Evolutionary conservation across 2,329 filamentous ascomycete genomes (phyloP).

Genomic region (Colletotrichum siamense): DNA sequence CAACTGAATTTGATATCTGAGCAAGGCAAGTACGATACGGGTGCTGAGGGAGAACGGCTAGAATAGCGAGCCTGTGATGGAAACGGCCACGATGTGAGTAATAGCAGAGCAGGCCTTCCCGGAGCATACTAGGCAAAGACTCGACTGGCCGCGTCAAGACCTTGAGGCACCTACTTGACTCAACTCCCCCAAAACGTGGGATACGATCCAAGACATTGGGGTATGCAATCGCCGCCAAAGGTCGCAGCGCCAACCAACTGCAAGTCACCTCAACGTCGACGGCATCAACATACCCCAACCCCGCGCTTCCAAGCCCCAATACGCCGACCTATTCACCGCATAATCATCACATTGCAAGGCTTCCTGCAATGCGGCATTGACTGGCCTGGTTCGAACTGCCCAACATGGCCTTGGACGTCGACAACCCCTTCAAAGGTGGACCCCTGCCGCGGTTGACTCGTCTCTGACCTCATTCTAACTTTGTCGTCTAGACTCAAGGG

Average conservation of each 20-base stretch:
- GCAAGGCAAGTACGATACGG: background rate
- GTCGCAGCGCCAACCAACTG: background rate
- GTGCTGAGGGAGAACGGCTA: background rate
- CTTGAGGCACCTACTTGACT: background rate
- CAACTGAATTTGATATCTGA: background rate
- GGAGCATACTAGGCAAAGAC: background rate
- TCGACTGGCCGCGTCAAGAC: background rate
- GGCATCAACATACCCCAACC: background rate
- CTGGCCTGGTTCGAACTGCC: background rate
- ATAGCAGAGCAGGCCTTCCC: background rate
- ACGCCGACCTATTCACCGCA: background rate
- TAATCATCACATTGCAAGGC: background rate
- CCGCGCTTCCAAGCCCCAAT: background rate
- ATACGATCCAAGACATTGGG: background rate
- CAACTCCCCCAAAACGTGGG: background rate
- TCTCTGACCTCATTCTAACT: background rate
- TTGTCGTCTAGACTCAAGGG: background rate
- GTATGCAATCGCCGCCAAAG: background rate
- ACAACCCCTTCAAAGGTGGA: background rate
- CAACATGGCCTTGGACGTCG: background rate
- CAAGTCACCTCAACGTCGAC: background rate
- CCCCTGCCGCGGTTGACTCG: background rate
- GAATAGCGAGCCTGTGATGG: background rate
- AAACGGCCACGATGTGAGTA: background rate
- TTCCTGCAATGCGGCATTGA: background rate